Base-by-base conservation (phyloP, 2,329 filamentous ascomycete genomes). In the Fusarium metavorans region DNA sequence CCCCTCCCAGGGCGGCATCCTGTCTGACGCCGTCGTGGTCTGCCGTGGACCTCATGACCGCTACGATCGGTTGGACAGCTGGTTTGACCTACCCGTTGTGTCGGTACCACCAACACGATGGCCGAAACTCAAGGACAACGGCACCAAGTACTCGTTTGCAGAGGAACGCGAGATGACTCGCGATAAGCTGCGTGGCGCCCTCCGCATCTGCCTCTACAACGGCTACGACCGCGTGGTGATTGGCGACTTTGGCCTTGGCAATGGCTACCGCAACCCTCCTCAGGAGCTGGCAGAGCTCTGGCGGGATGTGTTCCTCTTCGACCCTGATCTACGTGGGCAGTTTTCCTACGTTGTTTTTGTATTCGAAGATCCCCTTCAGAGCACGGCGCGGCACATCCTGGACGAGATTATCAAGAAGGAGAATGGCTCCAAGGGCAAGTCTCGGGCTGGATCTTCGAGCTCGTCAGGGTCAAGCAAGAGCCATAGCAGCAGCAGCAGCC, bases 81-180 rank as follows among this genome's bases (percentile, higher is more conserved):
- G 88, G 89, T 83, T 83, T 75, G 85, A 88, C 54, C 83, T 94
- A 34, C 92, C 93, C 11, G 91, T 95, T n/a, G 89, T 95, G 66
- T 94, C 92, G 2, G 91, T 95, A 23, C 89, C 92, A 25, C 92
- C 93, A 11, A 90, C 92, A 9, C 89, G 92, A 27, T 90, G 93
- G 83, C 93, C 93, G 20, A 95, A 94, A 82, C 88, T 95, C 43
- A 91, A 91, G 76, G 89, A 91, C 68, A 86, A 87, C 58, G 91
- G 91, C n/a, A 86, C 86, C 70, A 90, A 89, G 72, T 95, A 94
- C 82, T 93, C 92, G 0, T 95, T 95, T 81, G 85, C 87, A 5
- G 87, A 92, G 77, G 93, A 95, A 82, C 89, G 89, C 70, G 90
- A 93, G 74, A 87, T 94, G 80, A 93, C 94, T 83, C 88, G 88